These are phyloP conservation scores for Pyronema domesticum DNA, from an alignment of 495 filamentous ascomycete genomes.

Conservation along the genomic window DNA sequence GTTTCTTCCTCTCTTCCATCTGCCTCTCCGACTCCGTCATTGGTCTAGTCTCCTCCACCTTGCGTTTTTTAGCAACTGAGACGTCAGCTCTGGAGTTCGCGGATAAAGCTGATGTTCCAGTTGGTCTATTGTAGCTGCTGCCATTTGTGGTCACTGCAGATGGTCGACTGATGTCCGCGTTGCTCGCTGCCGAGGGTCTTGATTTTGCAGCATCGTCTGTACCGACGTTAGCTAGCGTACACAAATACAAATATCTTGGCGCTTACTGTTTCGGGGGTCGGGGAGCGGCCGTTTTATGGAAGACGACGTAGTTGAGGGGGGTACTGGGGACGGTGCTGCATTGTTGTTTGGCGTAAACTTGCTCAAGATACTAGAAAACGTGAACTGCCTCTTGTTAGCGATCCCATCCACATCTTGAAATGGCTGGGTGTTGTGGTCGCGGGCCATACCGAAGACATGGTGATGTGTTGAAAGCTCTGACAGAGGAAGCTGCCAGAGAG, in stretches of 20 bases:
- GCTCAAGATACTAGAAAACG: conserved; percentile 21
- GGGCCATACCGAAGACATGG: too few species aligned
- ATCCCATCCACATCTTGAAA: too few species aligned
- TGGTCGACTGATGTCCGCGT: not conserved
- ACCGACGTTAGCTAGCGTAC: not conserved
- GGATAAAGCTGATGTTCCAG: conserved; percentile 2
- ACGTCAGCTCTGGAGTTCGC: conserved; percentile 8
- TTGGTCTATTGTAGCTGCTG: conserved; percentile 2
- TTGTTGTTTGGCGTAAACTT: conserved; percentile 13
- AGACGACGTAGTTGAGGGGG: not conserved
- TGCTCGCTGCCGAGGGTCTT: not conserved
- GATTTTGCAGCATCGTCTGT: not conserved
- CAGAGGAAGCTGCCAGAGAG: too few species aligned
- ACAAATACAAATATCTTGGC: conserved; percentile 3
- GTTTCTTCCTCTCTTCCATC: not conserved
- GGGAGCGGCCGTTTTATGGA: conserved; percentile 3
- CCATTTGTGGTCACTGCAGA: not conserved
- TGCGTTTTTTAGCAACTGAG: conserved; percentile 14
- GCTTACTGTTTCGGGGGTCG: conserved; percentile 8
- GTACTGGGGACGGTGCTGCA: not conserved
- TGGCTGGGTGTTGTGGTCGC: too few species aligned
- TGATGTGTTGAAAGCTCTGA: too few species aligned
- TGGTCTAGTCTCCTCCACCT: conserved; percentile 11
- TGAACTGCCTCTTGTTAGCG: conserved; percentile 11
- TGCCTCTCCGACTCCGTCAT: not conserved